Conservation (phyloP, 2,329 filamentous ascomycete genomes). For the Aspergillus phoenicis region DNA sequence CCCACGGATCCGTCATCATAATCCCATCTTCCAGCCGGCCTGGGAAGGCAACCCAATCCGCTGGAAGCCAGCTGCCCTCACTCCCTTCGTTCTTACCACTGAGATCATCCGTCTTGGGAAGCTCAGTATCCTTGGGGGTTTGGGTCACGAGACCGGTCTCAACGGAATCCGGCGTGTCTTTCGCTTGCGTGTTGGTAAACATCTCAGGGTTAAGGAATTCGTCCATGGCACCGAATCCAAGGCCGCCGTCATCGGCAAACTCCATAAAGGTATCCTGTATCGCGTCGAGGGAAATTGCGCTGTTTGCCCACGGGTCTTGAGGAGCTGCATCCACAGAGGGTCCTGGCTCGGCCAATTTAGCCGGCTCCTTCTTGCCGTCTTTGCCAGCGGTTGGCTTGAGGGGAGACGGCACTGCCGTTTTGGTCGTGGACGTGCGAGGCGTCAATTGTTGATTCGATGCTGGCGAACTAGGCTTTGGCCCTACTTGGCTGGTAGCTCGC, state of each 20-base stretch:
- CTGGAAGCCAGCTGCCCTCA: conserved; percentile 35
- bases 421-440: conserved; percentile 30
- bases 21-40: conserved; percentile 29
- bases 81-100: conserved; percentile 31
- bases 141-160: conserved; percentile 38
- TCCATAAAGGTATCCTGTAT: conserved; percentile 43
- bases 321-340: conserved; percentile 14
- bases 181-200: conserved; percentile 35
- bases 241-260: conserved; percentile 31
- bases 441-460: conserved; percentile 38
- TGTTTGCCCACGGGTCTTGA: conserved; percentile 43
- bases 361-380: conserved; percentile 30
- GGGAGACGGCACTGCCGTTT: conserved; percentile 22
- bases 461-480: conserved; percentile 38
- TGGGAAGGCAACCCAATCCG: conserved; percentile 38
- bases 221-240: conserved; percentile 40
- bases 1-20: conserved; percentile 31
- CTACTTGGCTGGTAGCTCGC: conserved; percentile 37
- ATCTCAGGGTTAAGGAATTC: conserved; percentile 42
- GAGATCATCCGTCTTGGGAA: conserved; percentile 35
- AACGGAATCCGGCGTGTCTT: conserved; percentile 43
- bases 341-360: conserved; percentile 25
- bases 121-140: conserved; percentile 42
- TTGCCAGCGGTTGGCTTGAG: conserved; percentile 30
- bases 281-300: conserved; percentile 39